Evolutionary conservation across 345 rosid species (phyloP).

Genomic region (Bruguiera sexangula): DNA sequence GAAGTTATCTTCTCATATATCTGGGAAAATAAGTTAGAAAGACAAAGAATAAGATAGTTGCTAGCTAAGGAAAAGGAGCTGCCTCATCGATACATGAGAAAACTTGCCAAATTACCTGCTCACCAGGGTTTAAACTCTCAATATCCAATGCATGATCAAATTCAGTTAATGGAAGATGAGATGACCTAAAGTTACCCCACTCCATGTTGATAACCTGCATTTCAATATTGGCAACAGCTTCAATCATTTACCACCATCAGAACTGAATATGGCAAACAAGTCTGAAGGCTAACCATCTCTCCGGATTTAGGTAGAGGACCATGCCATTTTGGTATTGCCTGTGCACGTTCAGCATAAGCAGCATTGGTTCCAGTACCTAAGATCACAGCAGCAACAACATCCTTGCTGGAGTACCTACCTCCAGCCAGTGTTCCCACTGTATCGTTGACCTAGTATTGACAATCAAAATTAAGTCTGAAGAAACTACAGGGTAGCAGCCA

Average conservation of each 20-base stretch:
- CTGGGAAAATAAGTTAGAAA: constrained; percentile 30
- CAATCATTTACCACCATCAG: neutral
- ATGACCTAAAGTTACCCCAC: constrained; percentile 95
- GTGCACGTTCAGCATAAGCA: constrained; percentile 88
- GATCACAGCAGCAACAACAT: constrained; percentile 85
- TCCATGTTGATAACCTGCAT: constrained; percentile 94
- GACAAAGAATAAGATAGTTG: neutral
- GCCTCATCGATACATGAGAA: neutral
- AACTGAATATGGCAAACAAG: neutral
- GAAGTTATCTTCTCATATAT: constrained; percentile 88
- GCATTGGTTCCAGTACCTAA: constrained; percentile 97
- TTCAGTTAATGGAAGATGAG: constrained; percentile 85
- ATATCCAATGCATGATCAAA: constrained; percentile 68
- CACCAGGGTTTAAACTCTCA: constrained; percentile 90
- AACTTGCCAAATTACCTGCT: constrained; percentile 51
- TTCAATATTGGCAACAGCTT: constrained; percentile 1
- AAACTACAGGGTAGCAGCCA: no score
- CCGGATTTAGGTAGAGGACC: constrained; percentile 76
- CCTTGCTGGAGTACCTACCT: constrained; percentile 66
- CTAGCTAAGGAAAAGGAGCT: neutral
- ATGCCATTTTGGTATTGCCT: constrained; percentile 92
- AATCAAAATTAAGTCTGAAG: neutral
- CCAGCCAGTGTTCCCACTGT: constrained; percentile 97
- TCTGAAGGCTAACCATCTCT: constrained; percentile 64
- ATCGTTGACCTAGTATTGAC: constrained; percentile 73